These are phyloP conservation scores for Sporothrix schenckii DNA, from an alignment of 2,329 filamentous ascomycete species.

Conservation along the genomic window DNA sequence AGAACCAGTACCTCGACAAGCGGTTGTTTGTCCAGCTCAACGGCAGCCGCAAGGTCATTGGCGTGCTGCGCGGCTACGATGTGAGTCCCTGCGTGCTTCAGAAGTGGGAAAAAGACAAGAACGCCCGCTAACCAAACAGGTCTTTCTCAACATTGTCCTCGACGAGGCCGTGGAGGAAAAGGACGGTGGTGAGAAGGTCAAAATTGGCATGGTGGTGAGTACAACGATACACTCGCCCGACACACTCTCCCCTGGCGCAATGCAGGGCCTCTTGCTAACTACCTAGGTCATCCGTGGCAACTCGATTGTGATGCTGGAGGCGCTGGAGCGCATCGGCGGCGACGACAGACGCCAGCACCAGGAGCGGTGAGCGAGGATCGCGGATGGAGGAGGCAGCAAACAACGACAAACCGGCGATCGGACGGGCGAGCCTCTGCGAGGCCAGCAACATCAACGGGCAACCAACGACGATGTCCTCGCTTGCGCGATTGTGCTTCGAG, in stretches of 20 bases:
- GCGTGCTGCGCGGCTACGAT: constrained; percentile 92
- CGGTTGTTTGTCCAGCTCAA: constrained; percentile 96
- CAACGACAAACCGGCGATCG: neutral
- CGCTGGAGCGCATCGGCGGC: constrained; percentile 68
- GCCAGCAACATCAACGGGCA: neutral
- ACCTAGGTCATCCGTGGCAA: constrained; percentile 91
- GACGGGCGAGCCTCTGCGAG: neutral
- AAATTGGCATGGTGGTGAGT: constrained; percentile 82
- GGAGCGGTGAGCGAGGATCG: constrained; percentile 2
- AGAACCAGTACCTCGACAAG: constrained; percentile 92
- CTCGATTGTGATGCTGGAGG: constrained; percentile 97
- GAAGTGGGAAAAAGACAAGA: neutral
- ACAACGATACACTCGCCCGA: constrained; percentile 44
- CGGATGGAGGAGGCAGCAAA: neutral
- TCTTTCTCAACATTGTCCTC: constrained; percentile 96
- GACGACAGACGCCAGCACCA: constrained; percentile 49
- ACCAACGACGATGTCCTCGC: neutral
- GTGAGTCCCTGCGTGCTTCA: constrained; percentile 55
- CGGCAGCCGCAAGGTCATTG: constrained; percentile 95
- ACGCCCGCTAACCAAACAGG: constrained; percentile 55
- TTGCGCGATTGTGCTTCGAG: too few species aligned
- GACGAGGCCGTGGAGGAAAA: constrained; percentile 98
- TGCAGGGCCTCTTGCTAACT: neutral
- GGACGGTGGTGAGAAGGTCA: constrained; percentile 83
- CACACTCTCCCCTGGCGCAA: too few species aligned